Base-by-base conservation (phyloP, 805 yeast genomes). In the Myxozyma nipponensis region DNA sequence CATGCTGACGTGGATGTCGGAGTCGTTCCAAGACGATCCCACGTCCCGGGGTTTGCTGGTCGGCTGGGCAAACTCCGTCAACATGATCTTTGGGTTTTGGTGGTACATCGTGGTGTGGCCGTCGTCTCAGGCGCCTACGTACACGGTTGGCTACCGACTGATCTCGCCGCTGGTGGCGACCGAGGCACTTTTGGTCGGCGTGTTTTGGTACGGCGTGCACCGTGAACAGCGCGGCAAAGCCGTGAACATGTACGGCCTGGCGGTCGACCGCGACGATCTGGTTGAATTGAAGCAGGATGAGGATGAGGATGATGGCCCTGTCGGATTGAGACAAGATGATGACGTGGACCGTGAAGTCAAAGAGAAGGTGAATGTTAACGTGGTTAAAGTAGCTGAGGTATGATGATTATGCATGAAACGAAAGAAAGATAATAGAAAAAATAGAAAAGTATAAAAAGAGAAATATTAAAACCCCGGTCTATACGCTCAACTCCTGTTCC, bases 121-220 rank as follows among this genome's bases (percentile, higher is more conserved):
- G 18, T 61, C 70, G 17, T 58, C 61, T 22, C 56, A 64, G 18
- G 71, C 72, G 1, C 72, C 71, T 22, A 54, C 49, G 36, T 68
- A 66, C 49, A 63, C 62, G 18, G 60, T 60, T 28, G 71, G 70
- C 22, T 68, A 68, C 41, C 67, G 61, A 44, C 56, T 63, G 3
- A 48, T 44, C n/a, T 7, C 44, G 17, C 47, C 28, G 13, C 5
- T 44, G 32, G 38, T 30, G 15, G 50, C 32, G 3, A 32, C 34
- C 2, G 42, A 34, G 1, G 43, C 44, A 2, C 34, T 42, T 15
- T 30, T 38, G 35, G 44, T 42, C 10, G 21, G 43, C 19, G 2
- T 47, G 2, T 47, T 47, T 28, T 38, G 7, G 19, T 42, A 36
- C 35, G 42, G 42, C 43, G 17, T 25, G 6, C 25, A 30, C 10